Evolutionary conservation across 768 basidiomycete genomes (phyloP).

Genomic region (Mycena filopes): DNA sequence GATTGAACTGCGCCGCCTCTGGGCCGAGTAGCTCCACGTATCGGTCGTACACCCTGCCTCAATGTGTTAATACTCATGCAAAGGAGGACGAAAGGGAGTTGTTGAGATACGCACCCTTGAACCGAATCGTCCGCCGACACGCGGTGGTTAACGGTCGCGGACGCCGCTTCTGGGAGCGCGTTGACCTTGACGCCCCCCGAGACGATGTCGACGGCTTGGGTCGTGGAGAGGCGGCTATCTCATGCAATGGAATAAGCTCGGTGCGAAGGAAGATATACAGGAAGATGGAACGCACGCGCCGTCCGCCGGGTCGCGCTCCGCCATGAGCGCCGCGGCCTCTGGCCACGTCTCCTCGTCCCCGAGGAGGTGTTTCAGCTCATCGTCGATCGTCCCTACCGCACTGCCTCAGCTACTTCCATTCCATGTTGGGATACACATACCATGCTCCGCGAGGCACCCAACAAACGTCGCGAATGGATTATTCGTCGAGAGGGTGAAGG

Average conservation of each 20-base stretch:
- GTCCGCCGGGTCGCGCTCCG: slow-evolving; percentile 10
- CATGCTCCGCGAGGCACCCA: slow-evolving; percentile 15
- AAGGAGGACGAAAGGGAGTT: too few species aligned
- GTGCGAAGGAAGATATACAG: slow-evolving; percentile 35
- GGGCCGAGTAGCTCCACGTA: slow-evolving; percentile 11
- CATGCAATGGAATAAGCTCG: slow-evolving; percentile 39
- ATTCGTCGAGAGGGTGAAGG: slow-evolving; percentile 38
- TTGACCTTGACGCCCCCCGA: slow-evolving; percentile 59
- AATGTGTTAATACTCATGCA: not conserved
- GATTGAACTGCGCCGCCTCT: slow-evolving; percentile 10
- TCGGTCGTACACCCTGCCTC: slow-evolving; percentile 1
- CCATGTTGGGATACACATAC: not conserved
- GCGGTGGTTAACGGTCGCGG: slow-evolving; percentile 54
- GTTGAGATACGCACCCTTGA: not conserved
- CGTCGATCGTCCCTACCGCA: slow-evolving; percentile 16
- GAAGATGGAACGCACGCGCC: slow-evolving; percentile 19
- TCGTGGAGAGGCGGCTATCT: slow-evolving; percentile 54
- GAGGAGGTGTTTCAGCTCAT: not conserved
- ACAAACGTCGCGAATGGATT: slow-evolving; percentile 24
- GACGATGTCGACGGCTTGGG: slow-evolving; percentile 66
- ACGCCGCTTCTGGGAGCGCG: slow-evolving; percentile 41
- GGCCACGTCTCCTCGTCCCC: slow-evolving; percentile 23
- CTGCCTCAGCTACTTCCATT: too few species aligned
- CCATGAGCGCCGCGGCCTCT: slow-evolving; percentile 10
- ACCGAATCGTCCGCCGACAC: slow-evolving; percentile 44